A percentile compares a stretch with the other conserved stretches of the same genome.
Evolutionary conservation across 1,284 basidiomycete species (phyloP).

Genomic region (Ceratobasidium sp.): DNA sequence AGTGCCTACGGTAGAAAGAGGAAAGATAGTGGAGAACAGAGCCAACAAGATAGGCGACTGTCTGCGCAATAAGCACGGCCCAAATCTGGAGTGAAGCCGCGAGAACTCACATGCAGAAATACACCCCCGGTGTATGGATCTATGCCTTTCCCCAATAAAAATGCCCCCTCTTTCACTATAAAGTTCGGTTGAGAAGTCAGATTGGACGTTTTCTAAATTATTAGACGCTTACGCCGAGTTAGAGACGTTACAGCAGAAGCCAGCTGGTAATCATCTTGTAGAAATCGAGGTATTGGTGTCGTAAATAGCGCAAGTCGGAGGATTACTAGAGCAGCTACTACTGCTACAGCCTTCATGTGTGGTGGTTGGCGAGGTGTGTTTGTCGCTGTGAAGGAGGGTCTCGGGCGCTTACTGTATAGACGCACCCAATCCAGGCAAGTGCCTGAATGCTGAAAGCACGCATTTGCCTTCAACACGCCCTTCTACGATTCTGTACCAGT

Average conservation of each 20-base stretch:
- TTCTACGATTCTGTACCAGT: no score
- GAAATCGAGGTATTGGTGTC: constrained; percentile 54
- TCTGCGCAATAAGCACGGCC: constrained; percentile 43
- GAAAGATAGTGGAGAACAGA: constrained; percentile 77
- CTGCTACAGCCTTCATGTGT: constrained; percentile 30
- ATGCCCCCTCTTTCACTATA: constrained; percentile 88
- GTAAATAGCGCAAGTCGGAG: constrained; percentile 57
- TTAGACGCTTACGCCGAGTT: constrained; percentile 61
- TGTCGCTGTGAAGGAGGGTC: constrained; percentile 8
- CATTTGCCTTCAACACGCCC: no score
- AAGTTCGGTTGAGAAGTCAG: constrained; percentile 32
- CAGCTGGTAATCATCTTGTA: constrained; percentile 72
- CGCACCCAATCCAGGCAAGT: no score
- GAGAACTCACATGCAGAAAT: constrained; percentile 80
- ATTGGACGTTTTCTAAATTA: constrained; percentile 56
- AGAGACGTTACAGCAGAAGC: constrained; percentile 87
- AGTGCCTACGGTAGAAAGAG: constrained; percentile 64
- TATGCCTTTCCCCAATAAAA: constrained; percentile 76
- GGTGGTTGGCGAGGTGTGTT: constrained; percentile 38
- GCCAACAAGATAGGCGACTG: constrained; percentile 88
- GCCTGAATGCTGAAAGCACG: no score
- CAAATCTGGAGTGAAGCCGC: constrained; percentile 29
- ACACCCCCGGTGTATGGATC: constrained; percentile 89
- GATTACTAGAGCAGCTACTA: constrained; percentile 44
- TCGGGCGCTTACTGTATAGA: not conserved